These are phyloP conservation scores for Iris pallida DNA, from an alignment of 116 monocot species.

Conservation along the genomic window DNA sequence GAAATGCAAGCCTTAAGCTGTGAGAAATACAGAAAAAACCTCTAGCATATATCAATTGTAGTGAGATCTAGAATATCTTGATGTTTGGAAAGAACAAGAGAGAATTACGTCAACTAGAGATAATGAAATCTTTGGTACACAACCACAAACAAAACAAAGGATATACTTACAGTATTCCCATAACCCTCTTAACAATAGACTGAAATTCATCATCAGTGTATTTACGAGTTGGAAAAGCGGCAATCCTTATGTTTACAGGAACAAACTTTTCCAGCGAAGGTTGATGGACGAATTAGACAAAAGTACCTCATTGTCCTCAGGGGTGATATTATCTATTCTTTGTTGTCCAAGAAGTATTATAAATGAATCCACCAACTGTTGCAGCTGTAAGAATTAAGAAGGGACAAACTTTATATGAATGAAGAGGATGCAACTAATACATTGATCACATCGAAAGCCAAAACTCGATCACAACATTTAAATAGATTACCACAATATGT, in stretches of 20 bases:
- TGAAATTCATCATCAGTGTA: conserved; percentile 96
- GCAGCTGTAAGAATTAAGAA: conserved; percentile 48
- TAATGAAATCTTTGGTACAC: no score
- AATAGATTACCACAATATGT: no score
- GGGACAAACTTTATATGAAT: background rate
- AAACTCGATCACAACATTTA: no score
- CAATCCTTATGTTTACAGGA: conserved; percentile 68
- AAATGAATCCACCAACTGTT: conserved; percentile 70
- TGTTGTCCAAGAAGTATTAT: conserved; percentile 59
- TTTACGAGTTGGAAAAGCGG: conserved; percentile 85
- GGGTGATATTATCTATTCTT: conserved; percentile 11
- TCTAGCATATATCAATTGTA: no score
- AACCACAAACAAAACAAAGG: background rate
- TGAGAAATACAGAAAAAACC: no score
- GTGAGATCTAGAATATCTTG: no score
- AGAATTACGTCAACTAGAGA: no score
- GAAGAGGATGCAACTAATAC: background rate
- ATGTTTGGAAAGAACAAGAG: no score
- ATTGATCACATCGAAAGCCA: no score
- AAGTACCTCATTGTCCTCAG: conserved; percentile 7
- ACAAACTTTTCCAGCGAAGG: conserved; percentile 36
- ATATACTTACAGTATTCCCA: conserved; percentile 83
- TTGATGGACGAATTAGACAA: conserved; percentile 7
- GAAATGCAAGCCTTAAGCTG: no score
- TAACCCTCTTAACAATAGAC: conserved; percentile 74